Percentiles rank a stretch among this genome's conserved stretches.
These are phyloP conservation scores for Phyllosticta citriasiana DNA, from an alignment of 2,329 filamentous ascomycete species.

Conservation along the genomic window DNA sequence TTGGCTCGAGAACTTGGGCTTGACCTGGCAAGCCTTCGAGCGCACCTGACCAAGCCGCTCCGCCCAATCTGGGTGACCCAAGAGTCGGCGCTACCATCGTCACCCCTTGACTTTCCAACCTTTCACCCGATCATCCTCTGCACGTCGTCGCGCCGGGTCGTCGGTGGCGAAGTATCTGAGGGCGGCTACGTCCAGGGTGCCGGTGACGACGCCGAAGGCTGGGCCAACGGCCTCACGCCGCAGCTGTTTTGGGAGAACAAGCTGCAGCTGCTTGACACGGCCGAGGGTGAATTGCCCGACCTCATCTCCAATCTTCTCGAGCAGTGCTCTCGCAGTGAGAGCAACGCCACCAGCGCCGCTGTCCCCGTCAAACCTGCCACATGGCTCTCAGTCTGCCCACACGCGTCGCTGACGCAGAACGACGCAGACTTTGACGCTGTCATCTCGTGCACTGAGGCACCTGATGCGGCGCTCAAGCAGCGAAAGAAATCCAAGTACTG, in stretches of 20 bases:
- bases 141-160: conserved; percentile 67
- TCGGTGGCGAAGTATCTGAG: conserved; percentile 57
- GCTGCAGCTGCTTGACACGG: conserved; percentile 47
- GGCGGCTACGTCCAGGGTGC: conserved; percentile 86
- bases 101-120: conserved; percentile 34
- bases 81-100: conserved; percentile 42
- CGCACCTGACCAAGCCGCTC: conserved; percentile 59
- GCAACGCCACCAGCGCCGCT: conserved; percentile 9
- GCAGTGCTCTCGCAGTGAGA: conserved; percentile 7
- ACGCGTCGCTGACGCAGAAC: conserved; percentile 28
- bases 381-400: conserved; percentile 30
- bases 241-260: conserved; percentile 67
- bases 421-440: conserved; percentile 31
- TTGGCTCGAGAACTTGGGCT: conserved; percentile 50
- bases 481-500: conserved; percentile 37
- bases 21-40: conserved; percentile 44
- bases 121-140: conserved; percentile 73
- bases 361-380: conserved; percentile 34
- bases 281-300: conserved; percentile 54
- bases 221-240: conserved; percentile 73
- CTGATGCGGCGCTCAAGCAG: conserved; percentile 17
- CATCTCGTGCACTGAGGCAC: conserved; percentile 35
- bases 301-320: conserved; percentile 39
- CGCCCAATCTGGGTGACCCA: conserved; percentile 73
- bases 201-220: conserved; percentile 89